phyloP scores from a whole-genome alignment of 352 stramenopile species.

The Phytophthora tubulina region DNA sequence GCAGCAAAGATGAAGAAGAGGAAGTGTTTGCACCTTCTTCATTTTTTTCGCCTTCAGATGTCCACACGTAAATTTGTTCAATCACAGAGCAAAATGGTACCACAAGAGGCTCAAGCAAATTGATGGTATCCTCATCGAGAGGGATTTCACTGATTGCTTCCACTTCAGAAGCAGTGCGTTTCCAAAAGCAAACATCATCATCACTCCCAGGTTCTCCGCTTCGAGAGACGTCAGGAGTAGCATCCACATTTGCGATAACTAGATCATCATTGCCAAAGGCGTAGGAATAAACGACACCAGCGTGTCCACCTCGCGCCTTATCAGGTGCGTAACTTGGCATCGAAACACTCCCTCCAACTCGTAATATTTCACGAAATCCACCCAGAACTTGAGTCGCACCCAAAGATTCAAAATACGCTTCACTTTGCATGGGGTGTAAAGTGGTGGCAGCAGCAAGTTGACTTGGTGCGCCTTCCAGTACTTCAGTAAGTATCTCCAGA shows the following conservation, averaged over 20 bases:
- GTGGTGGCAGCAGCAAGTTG: slow-evolving; percentile 24
- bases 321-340: slow-evolving; percentile 28
- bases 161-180: slow-evolving; percentile 42
- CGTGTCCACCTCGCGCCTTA: slow-evolving; percentile 26
- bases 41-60: slow-evolving; percentile 26
- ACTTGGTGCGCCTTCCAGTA: slow-evolving; percentile 32
- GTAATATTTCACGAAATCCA: slow-evolving; percentile 54
- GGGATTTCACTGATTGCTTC: slow-evolving; percentile 37
- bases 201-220: slow-evolving; percentile 23
- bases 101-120: slow-evolving; percentile 47
- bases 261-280: slow-evolving; percentile 51
- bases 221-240: neutral
- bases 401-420: slow-evolving; percentile 51
- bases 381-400: slow-evolving; percentile 57
- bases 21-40: slow-evolving; percentile 5
- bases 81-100: slow-evolving; percentile 49
- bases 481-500: slow-evolving; percentile 36
- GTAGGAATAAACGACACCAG: slow-evolving; percentile 47
- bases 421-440: neutral
- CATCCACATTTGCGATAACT: slow-evolving; percentile 30
- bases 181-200: slow-evolving; percentile 39
- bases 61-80: slow-evolving; percentile 55
- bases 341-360: slow-evolving; percentile 50
- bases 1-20: slow-evolving; percentile 33
- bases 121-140: slow-evolving; percentile 36